These are phyloP conservation scores for Crithidia mellificae DNA, from an alignment of 208 protist genomes.

Conservation along the genomic window DNA sequence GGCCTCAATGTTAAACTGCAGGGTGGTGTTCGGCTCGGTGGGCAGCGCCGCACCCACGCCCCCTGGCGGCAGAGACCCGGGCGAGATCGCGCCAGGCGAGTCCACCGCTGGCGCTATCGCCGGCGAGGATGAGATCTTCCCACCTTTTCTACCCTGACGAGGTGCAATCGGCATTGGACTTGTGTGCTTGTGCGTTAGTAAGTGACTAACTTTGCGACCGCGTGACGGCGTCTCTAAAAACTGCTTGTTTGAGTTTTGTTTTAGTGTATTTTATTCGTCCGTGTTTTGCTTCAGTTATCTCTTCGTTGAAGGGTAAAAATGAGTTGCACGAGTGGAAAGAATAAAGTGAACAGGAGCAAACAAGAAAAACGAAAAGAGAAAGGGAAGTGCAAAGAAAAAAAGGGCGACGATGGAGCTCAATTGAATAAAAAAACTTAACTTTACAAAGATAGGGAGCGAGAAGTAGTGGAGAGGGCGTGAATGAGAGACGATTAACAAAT, in stretches of 20 bases:
- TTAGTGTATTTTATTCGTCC: neutral
- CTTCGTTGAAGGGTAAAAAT: neutral
- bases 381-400: constrained; percentile 2
- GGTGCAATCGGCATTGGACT: constrained; percentile 66
- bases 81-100: constrained; percentile 58
- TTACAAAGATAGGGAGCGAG: neutral
- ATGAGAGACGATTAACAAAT: neutral
- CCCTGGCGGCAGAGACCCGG: constrained; percentile 46
- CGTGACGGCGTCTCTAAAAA: too few species aligned
- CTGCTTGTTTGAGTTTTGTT: neutral
- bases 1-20: constrained; percentile 53
- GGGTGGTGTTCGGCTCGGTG: constrained; percentile 36
- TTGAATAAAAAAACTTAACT: constrained; percentile 3
- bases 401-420: neutral
- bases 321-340: neutral
- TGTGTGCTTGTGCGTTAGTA: constrained; percentile 15
- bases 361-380: constrained; percentile 5
- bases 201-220: too few species aligned
- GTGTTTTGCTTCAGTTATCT: constrained; percentile 7
- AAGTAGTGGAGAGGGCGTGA: too few species aligned
- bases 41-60: constrained; percentile 12
- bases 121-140: constrained; percentile 78
- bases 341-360: constrained; percentile 9
- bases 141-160: constrained; percentile 86
- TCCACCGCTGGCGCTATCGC: constrained; percentile 39